Evolutionary conservation across 768 basidiomycete species (phyloP).

Genomic region (Asterophora lycoperdoides): DNA sequence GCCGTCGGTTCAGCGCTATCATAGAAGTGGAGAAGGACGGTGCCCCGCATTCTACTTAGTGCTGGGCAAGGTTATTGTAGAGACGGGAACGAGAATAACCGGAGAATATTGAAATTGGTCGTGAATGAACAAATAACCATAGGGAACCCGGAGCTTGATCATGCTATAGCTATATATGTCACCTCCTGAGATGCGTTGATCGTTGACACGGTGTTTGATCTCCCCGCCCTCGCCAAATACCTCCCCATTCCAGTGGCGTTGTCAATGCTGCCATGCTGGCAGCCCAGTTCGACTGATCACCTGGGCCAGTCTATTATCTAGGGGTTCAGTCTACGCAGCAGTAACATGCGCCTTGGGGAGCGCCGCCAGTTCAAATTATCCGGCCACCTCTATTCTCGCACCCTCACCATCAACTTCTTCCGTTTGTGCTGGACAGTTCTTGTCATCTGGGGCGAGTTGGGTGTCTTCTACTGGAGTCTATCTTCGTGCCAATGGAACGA

Average conservation of each 20-base stretch:
- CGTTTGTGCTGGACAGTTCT: constrained; percentile 17
- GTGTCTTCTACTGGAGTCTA: constrained; percentile 55
- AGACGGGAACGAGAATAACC: not conserved
- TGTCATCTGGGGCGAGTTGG: constrained; percentile 63
- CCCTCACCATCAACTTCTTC: constrained; percentile 17
- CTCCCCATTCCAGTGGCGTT: not conserved
- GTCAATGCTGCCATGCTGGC: not conserved
- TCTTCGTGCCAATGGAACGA: constrained; percentile 59
- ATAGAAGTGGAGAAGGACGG: not conserved
- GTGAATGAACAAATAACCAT: not conserved
- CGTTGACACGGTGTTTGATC: not conserved
- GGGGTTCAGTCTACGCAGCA: not conserved
- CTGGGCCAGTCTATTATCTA: not conserved
- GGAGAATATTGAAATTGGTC: not conserved
- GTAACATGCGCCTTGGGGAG: constrained; percentile 19
- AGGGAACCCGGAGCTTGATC: too few species aligned
- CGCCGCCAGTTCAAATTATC: constrained; percentile 14
- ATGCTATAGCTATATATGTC: too few species aligned
- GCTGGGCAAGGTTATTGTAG: not conserved
- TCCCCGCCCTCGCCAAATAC: not conserved
- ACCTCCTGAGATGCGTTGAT: not conserved
- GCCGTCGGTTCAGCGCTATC: too few species aligned
- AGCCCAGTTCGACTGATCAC: not conserved
- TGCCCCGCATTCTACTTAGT: not conserved
- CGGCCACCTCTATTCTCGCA: constrained; percentile 17